Evolutionary conservation across 345 rosid genomes (phyloP).

Genomic region (Crucihimalaya himalaica): DNA sequence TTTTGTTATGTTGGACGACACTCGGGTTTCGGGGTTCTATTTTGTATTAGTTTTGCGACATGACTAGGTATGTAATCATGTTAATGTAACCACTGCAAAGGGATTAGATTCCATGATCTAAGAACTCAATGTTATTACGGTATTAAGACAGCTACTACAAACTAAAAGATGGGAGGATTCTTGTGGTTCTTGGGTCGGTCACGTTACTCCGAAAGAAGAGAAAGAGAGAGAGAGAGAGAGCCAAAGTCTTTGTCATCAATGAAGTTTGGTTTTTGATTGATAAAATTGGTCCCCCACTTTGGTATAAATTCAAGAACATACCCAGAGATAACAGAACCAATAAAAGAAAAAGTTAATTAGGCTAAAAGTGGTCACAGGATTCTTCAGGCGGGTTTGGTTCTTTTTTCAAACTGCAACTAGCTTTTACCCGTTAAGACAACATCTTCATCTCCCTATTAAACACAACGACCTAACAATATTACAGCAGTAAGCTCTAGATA

Average conservation of each 20-base stretch:
- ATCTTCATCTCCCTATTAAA: constrained; percentile 33
- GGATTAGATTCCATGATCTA: constrained; percentile 12
- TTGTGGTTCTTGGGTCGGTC: constrained; percentile 39
- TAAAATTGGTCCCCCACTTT: constrained; percentile 39
- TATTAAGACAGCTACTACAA: constrained; percentile 32
- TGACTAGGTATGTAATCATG: constrained; percentile 18
- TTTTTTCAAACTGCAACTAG: constrained; percentile 36
- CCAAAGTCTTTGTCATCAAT: constrained; percentile 36
- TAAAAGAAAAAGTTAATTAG: constrained; percentile 10
- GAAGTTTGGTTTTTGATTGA: constrained; percentile 40
- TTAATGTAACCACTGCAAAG: constrained; percentile 21
- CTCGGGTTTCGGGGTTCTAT: not conserved
- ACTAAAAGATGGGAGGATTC: constrained; percentile 30
- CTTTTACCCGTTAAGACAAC: constrained; percentile 34
- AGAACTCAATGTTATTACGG: constrained; percentile 24
- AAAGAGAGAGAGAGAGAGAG: constrained; percentile 8
- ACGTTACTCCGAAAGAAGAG: constrained; percentile 34
- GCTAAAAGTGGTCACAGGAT: constrained; percentile 41
- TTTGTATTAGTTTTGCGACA: not conserved
- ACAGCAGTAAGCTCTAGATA: constrained; percentile 29
- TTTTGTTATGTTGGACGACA: constrained; percentile 12
- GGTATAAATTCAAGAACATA: constrained; percentile 35
- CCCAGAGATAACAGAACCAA: constrained; percentile 28
- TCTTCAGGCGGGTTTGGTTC: constrained; percentile 42
- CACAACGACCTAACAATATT: constrained; percentile 37